Evolutionary conservation across 345 rosid genomes (phyloP), one percentile per base, ranked within the genome.

Genomic region (Dovyalis caffra): DNA sequence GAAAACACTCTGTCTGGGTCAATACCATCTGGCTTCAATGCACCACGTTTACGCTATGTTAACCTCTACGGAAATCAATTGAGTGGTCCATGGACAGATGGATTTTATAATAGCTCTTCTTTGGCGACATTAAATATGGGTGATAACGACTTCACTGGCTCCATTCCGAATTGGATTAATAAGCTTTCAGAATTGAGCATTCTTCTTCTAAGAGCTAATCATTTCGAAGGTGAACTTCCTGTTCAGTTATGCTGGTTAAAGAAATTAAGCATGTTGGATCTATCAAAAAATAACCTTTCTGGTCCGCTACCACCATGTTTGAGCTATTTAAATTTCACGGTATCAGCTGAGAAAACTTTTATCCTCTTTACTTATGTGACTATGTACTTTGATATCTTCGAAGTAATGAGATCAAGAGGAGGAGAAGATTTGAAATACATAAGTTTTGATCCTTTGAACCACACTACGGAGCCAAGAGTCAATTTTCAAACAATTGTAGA

Each of bases 281-380:
- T 61, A 4, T 61, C 65, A 23, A 2, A 11, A 12, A 61, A 61
- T 31, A 61, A 0, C 0, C 15, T 76, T 26, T 76, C 64, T 6
- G 58, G 75, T 23, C 71, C 6, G 8, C 47, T 76, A 9, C 64
- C n/a, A 3, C 10, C 56, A 23, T 76, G 79, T 14, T 45, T 76
- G 6, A 70, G 34, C 0, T 14, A 62, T 29, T 62, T 62, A 10
- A 29, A 26, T 28, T 10, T 62, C 15, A 4, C 21, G 0, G 0
- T 56, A 53, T n/a, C 49, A 12, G 20, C 11, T 14, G 49, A 45
- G 0, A 45, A 45, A 40, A 40, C 15, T 12, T 12, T 0, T 14
- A 1, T 0, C 1, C 0, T 0, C 0, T 0, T 1, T 6, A 0
- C 0, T 38, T 6, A 9, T 0, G 0, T 0, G 43, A 1, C 3